Evolutionary conservation across 2,329 filamentous ascomycete genomes (phyloP).

Genomic region (Zymoseptoria crescenta): DNA sequence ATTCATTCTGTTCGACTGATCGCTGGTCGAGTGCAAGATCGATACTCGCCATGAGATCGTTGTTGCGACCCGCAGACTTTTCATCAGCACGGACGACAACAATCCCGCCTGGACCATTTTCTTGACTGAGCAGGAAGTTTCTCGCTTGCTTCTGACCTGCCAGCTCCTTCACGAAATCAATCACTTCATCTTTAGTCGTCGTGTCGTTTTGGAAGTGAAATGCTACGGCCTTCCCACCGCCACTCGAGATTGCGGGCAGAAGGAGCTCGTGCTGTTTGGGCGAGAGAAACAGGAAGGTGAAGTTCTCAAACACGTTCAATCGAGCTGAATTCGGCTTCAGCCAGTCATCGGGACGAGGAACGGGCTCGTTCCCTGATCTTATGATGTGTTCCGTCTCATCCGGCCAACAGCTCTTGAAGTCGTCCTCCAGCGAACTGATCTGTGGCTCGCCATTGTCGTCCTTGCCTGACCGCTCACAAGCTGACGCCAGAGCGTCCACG

Average conservation of each 20-base stretch:
- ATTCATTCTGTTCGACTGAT: slow-evolving; percentile 81
- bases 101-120: slow-evolving; percentile 46
- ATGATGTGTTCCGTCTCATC: slow-evolving; percentile 64
- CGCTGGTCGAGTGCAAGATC: slow-evolving; percentile 69
- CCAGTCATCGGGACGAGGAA: slow-evolving; percentile 50
- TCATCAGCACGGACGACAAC: slow-evolving; percentile 68
- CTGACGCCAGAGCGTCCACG: slow-evolving; percentile 62
- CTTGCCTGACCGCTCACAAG: slow-evolving; percentile 36
- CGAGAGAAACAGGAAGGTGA: slow-evolving; percentile 83
- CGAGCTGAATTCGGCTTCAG: slow-evolving; percentile 64
- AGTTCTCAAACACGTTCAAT: slow-evolving; percentile 69
- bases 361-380: slow-evolving; percentile 65
- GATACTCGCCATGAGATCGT: slow-evolving; percentile 35
- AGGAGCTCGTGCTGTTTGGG: slow-evolving; percentile 67
- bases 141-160: slow-evolving; percentile 62
- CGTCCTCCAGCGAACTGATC: slow-evolving; percentile 54
- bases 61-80: slow-evolving; percentile 34
- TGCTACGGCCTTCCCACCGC: slow-evolving; percentile 72
- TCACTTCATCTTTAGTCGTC: slow-evolving; percentile 61
- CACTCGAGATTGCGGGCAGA: slow-evolving; percentile 65
- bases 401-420: slow-evolving; percentile 77
- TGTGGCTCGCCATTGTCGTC: slow-evolving; percentile 18
- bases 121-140: slow-evolving; percentile 24
- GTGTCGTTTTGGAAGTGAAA: slow-evolving; percentile 53
- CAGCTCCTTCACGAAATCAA: slow-evolving; percentile 65